Evolutionary conservation across 176 grass and related monocot genomes (phyloP), one percentile per base, ranked within the genome.

Genomic region (Juncus effusus): DNA sequence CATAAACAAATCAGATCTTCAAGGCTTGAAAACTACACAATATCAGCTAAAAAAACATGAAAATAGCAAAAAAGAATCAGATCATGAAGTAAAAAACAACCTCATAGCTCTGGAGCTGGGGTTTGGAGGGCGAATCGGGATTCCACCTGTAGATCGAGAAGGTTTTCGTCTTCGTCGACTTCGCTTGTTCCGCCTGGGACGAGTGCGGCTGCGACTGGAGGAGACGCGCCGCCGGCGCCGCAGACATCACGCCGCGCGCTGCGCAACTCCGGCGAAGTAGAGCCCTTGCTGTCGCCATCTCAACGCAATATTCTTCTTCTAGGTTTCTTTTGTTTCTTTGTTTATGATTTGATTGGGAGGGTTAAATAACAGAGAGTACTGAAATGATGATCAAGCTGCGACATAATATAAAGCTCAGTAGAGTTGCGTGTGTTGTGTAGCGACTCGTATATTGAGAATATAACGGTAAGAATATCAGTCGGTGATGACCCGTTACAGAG

Each of bases 61-160:
- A 6, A 47, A 47, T 47, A 47, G 44, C 44, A 0, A 47, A 9
- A 47, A 6, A 5, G 44, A 9, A 47, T 47, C 44, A 47, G 44
- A 47, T 47, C 44, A 9, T 47, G 9, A 16, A 44, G 53, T 14
- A 10, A 42, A 55, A 44, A 0, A 3, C 19, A 44, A 72, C 15
- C 85, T 92, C 56, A 82, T 97, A 97, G 88, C 86, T 77, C 63
- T 73, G 77, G 63, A 97, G 85, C 56, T 86, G 74, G 36, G 94
- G 94, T 76, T 92, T 97, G 64, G 85, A 74, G 36, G 85, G 88
- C 40, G 85, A 67, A 51, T 97, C 94, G 10, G 94, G 94, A 67
- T 86, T 84, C 94, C 94, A 97, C 4, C 94, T 72, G 82, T 97
- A 92, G 88, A 97, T 97, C 74, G 94, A 88, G 94, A 97, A 97